Evolutionary conservation across 441 rosid genomes (phyloP).

Genomic region (Mallotus repandus): DNA sequence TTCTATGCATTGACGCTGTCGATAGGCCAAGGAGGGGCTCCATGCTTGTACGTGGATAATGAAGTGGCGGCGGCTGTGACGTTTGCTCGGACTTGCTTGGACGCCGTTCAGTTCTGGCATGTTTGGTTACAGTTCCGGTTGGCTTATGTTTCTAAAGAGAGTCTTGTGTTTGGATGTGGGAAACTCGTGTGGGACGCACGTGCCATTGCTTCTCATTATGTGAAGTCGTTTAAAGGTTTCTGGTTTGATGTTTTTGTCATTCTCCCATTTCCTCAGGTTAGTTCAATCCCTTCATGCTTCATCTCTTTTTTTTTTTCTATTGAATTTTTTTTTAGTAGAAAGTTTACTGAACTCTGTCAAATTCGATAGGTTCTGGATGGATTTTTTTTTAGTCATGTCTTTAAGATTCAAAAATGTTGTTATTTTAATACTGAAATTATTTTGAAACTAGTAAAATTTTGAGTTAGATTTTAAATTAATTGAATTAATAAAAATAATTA

Average conservation of each 20-base stretch:
- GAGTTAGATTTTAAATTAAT: too few species aligned
- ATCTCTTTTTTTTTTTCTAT: not conserved
- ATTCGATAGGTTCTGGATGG: too few species aligned
- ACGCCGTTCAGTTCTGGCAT: conserved; percentile 53
- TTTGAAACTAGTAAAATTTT: too few species aligned
- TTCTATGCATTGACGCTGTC: conserved; percentile 58
- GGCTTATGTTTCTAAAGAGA: conserved; percentile 67
- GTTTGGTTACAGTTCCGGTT: conserved; percentile 71
- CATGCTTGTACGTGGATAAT: conserved; percentile 61
- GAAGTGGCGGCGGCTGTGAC: conserved; percentile 53
- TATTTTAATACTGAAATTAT: too few species aligned
- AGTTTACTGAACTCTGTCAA: too few species aligned
- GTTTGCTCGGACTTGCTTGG: conserved; percentile 50
- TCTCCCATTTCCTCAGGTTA: conserved; percentile 80
- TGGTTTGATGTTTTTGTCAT: conserved; percentile 72
- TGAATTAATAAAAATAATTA: too few species aligned
- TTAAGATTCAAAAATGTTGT: too few species aligned
- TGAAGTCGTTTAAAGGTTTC: conserved; percentile 55
- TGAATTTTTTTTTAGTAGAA: too few species aligned
- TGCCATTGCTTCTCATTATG: conserved; percentile 57
- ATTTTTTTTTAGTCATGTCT: too few species aligned
- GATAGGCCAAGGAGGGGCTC: conserved; percentile 40
- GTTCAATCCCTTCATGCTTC: not conserved
- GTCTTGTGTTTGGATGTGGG: conserved; percentile 73
- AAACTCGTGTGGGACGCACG: conserved; percentile 86